Evolutionary conservation across 352 stramenopile genomes (phyloP).

Genomic region (Blastocystis sp.): DNA sequence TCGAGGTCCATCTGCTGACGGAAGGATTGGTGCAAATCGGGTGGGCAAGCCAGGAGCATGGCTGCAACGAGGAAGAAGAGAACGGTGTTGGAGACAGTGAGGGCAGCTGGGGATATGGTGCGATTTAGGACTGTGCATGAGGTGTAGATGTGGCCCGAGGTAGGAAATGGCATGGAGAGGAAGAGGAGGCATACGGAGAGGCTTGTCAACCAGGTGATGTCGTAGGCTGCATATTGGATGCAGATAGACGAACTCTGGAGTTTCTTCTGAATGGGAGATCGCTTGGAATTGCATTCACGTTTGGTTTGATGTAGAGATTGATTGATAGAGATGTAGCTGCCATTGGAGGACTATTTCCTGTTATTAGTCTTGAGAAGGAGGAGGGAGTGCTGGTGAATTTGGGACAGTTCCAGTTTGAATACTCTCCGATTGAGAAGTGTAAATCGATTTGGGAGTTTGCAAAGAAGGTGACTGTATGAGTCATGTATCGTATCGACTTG

Average conservation of each 20-base stretch:
- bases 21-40: constrained; percentile 47
- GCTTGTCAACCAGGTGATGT: constrained; percentile 19
- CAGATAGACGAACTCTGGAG: not conserved
- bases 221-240: constrained; percentile 23
- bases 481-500: not conserved
- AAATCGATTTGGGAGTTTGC: constrained; percentile 56
- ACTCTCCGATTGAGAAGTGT: not conserved
- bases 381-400: constrained; percentile 57
- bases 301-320: not conserved
- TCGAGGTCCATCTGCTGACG: constrained; percentile 26
- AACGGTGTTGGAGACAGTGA: constrained; percentile 53
- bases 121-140: not conserved
- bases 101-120: constrained; percentile 48
- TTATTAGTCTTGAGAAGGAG: constrained; percentile 58
- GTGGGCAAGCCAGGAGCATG: not conserved
- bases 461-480: constrained; percentile 29
- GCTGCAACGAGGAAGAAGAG: constrained; percentile 9
- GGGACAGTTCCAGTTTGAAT: constrained; percentile 59
- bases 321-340: not conserved
- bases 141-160: constrained; percentile 17
- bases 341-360: constrained; percentile 33
- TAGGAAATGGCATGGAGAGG: constrained; percentile 52
- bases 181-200: constrained; percentile 13
- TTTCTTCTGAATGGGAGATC: constrained; percentile 47
- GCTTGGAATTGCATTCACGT: constrained; percentile 36